Conservation (phyloP, 2,329 filamentous ascomycete species). For the Monilinia vaccinii-corymbosi region DNA sequence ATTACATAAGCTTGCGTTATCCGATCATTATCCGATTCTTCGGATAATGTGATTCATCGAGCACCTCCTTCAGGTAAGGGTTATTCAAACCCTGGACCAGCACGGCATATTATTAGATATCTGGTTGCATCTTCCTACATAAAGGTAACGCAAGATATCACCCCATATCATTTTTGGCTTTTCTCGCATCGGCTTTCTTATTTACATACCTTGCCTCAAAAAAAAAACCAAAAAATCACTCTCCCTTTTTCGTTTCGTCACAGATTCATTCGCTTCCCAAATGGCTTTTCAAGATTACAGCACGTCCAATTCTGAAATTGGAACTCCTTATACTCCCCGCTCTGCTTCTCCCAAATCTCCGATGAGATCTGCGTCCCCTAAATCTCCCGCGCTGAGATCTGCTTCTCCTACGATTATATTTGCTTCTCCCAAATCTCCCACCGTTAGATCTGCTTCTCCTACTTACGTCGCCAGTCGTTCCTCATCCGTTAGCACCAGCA, state of each 20-base stretch:
- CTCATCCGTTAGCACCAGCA: slow-evolving; percentile 13
- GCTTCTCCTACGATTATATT: slow-evolving; percentile 16
- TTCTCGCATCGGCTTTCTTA: slow-evolving; percentile 8
- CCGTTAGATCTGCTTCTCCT: slow-evolving; percentile 22
- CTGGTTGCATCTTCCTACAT: slow-evolving; percentile 17
- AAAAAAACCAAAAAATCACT: too few relatives aligned
- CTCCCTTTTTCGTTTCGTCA: background rate
- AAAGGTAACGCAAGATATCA: slow-evolving; percentile 10
- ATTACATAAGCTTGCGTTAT: background rate
- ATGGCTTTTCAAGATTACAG: slow-evolving; percentile 26
- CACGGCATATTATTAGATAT: background rate
- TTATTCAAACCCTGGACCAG: background rate
- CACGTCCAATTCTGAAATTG: slow-evolving; percentile 21
- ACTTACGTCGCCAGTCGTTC: background rate
- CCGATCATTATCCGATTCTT: background rate
- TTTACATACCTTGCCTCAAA: slow-evolving; percentile 7
- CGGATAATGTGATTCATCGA: slow-evolving; percentile 15
- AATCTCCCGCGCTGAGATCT: too few relatives aligned
- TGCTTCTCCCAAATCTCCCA: slow-evolving; percentile 16
- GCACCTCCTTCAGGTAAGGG: slow-evolving; percentile 15
- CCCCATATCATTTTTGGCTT: slow-evolving; percentile 18
- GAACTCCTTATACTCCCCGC: slow-evolving; percentile 10
- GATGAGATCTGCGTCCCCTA: too few relatives aligned
- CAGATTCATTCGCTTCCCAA: slow-evolving; percentile 3
- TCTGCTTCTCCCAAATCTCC: slow-evolving; percentile 12